Evolutionary conservation across 441 rosid species (phyloP).

Genomic region (Pelargonium citronellum): DNA sequence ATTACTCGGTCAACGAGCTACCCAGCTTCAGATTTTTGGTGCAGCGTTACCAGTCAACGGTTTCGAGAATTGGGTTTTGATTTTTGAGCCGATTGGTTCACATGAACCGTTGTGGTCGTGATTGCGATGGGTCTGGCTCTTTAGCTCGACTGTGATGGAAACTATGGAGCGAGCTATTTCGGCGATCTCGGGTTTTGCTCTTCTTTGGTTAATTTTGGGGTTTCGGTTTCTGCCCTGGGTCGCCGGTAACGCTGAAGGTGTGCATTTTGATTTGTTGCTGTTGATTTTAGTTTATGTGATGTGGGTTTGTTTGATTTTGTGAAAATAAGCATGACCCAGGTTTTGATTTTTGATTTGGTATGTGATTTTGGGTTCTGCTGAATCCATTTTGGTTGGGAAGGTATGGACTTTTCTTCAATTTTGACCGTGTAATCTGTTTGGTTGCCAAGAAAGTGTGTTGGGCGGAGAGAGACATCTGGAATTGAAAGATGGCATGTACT

Average conservation of each 20-base stretch:
- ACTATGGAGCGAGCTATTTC: background rate
- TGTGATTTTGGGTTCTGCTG: background rate
- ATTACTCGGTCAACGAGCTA: too few relatives aligned
- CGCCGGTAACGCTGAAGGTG: constrained; percentile 2
- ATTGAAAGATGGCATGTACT: background rate
- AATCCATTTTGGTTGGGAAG: too few relatives aligned
- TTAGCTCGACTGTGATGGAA: background rate
- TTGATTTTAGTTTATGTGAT: background rate
- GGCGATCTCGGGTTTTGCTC: background rate
- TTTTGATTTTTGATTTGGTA: background rate
- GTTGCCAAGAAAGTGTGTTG: background rate
- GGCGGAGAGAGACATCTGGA: background rate
- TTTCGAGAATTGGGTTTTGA: background rate
- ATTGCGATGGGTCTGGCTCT: background rate
- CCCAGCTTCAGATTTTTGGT: too few relatives aligned
- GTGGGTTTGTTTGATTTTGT: background rate
- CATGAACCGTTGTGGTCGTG: background rate
- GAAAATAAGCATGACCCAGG: background rate
- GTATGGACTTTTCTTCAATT: background rate
- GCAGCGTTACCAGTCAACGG: background rate
- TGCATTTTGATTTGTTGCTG: constrained; percentile 1
- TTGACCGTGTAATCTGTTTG: background rate
- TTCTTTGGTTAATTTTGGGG: background rate
- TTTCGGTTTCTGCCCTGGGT: background rate
- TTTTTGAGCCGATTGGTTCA: background rate